Conservation (phyloP, 345 rosid species). For the Pistacia atlantica region DNA sequence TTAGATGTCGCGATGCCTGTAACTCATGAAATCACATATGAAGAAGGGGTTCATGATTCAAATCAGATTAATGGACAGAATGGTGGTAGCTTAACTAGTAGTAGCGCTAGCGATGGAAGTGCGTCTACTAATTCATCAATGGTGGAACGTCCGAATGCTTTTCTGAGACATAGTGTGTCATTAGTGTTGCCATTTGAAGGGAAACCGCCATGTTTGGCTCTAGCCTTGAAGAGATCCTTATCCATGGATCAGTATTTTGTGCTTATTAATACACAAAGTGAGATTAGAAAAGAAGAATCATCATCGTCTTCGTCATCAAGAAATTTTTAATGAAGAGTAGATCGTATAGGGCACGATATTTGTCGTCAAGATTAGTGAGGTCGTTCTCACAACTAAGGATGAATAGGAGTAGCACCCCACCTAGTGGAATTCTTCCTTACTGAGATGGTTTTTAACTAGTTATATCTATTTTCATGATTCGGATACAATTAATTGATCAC, state of each 20-base stretch:
- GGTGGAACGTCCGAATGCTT: background rate
- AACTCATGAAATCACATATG: background rate
- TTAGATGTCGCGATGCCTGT: constrained; percentile 1
- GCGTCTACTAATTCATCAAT: background rate
- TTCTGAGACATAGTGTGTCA: constrained; percentile 28
- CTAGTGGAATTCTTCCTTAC: constrained; percentile 19
- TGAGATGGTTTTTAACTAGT: background rate
- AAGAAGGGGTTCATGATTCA: background rate
- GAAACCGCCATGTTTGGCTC: constrained; percentile 3
- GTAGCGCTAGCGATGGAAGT: background rate
- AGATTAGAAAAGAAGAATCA: background rate
- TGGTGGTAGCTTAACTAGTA: too few species aligned
- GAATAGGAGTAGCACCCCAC: constrained; percentile 5
- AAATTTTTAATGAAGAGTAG: constrained; percentile 6
- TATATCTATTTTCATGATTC: too few species aligned
- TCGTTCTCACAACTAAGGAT: constrained; percentile 35
- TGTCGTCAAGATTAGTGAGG: constrained; percentile 36
- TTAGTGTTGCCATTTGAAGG: constrained; percentile 22
- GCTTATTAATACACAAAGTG: constrained; percentile 20
- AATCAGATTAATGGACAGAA: too few species aligned
- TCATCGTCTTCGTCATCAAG: constrained; percentile 13
- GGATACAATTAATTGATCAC: too few species aligned
- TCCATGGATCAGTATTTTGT: constrained; percentile 41
- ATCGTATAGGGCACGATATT: constrained; percentile 11
- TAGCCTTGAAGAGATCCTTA: constrained; percentile 32